Base-by-base conservation (phyloP, 805 yeast genomes). In the Suhomyces emberorum region DNA sequence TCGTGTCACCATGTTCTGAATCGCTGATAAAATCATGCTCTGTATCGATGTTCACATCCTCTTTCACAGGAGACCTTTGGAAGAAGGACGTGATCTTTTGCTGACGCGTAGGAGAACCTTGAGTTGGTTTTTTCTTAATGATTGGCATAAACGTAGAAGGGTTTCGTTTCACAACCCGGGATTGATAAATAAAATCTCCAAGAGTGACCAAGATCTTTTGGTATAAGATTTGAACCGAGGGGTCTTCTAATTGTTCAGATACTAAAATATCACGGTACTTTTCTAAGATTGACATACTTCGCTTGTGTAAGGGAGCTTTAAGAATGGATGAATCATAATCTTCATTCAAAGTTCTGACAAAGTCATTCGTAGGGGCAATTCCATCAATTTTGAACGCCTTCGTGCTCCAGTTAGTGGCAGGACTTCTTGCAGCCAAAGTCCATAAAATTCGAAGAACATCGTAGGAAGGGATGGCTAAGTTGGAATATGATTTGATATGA, bases 371-470 rank as follows among this genome's bases (percentile, higher is more conserved):
- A 7, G 56, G 45, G 2, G 39, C 42, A 12, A 59, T 38, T 2
- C 54, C 55, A 7, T 47, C 59, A 25, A 49, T 38, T 11, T 33
- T 33, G 10, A 46, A 34, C 14, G 46, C 15, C n/a, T 42, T 43
- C 15, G 44, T 43, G 9, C 58, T 49, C 54, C 57, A 59, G 37
- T 59, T 58, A 20, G 51, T 44, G 3, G 37, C 43, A 8, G 61
- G 54, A 28, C 50, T 38, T 25, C 69, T 46, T 0, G 62, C 45
- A 1, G 62, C 58, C 20, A 66, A 36, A 2, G 71, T 63, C 19
- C 64, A 36, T 15, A 67, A 35, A 5, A 66, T 43, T 6, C 61
- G 53, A 12, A 63, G 39, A 8, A 60, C 35, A 30, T 49, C 42
- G 7, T 37, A 30, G 3, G 65, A 54, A 3, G 69, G 69, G n/a